Percentiles rank a stretch among this genome's conserved stretches.
Evolutionary conservation across 179 eudicot species (phyloP).

Genomic region (Gypsophila paniculata): DNA sequence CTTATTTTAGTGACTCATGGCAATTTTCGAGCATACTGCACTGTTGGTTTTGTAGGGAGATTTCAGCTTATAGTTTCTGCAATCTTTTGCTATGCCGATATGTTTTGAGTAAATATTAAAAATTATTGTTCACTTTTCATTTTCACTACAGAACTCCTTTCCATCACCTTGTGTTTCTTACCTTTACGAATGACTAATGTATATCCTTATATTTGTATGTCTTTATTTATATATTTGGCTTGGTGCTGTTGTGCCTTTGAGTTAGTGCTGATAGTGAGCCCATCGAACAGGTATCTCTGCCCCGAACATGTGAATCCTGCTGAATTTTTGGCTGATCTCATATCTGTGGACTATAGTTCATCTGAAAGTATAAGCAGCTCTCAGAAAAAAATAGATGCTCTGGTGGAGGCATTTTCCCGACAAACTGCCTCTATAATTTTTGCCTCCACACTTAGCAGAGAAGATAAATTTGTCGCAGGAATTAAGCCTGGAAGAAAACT

Average conservation of each 20-base stretch:
- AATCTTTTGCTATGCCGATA: neutral
- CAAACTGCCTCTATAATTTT: slow-evolving; percentile 49
- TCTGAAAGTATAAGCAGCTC: slow-evolving; percentile 72
- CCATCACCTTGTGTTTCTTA: neutral
- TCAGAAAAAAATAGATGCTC: slow-evolving; percentile 76
- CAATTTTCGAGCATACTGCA: neutral
- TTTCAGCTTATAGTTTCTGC: neutral
- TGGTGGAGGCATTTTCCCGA: slow-evolving; percentile 71
- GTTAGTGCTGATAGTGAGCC: slow-evolving; percentile 17
- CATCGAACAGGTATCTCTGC: slow-evolving; percentile 63
- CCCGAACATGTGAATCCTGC: slow-evolving; percentile 96
- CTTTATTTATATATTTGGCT: neutral
- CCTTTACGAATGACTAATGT: neutral
- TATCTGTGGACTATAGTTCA: slow-evolving; percentile 89
- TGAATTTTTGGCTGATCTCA: slow-evolving; percentile 96
- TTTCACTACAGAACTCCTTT: neutral
- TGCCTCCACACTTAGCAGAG: slow-evolving; percentile 51
- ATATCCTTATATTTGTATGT: neutral
- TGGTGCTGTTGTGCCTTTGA: neutral
- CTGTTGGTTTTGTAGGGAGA: neutral
- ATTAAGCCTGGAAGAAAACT: slow-evolving; percentile 32
- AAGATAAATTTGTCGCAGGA: slow-evolving; percentile 31
- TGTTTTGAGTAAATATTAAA: neutral
- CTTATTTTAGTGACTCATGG: neutral
- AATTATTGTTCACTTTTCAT: neutral